A percentile compares a stretch with the other conserved stretches of the same genome.
Evolutionary conservation across 108 stramenopile species (phyloP).

Genomic region (Skeletonema menzelii): DNA sequence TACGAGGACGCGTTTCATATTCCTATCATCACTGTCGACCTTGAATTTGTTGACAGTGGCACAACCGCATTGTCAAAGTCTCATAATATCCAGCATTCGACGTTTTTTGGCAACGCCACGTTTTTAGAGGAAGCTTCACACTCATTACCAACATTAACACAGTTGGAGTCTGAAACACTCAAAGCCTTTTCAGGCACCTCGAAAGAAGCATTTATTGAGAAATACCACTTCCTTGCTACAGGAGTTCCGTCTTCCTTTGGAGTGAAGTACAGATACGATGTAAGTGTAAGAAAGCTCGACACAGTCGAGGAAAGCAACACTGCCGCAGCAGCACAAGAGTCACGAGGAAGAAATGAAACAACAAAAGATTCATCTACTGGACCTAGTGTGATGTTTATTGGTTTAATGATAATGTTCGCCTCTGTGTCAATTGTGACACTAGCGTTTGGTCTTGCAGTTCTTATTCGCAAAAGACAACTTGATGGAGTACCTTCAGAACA

Average conservation of each 20-base stretch:
- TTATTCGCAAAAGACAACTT: neutral
- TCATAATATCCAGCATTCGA: neutral
- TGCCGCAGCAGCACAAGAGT: neutral
- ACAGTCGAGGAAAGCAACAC: neutral
- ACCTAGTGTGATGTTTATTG: neutral
- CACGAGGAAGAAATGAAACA: neutral
- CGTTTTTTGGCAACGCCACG: neutral
- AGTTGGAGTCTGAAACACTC: neutral
- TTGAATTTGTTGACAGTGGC: slow-evolving; percentile 5
- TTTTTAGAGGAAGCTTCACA: neutral
- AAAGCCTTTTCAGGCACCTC: neutral
- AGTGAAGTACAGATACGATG: neutral
- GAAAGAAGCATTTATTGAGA: neutral
- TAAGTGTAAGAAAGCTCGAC: neutral
- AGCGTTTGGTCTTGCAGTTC: neutral
- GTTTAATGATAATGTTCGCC: neutral
- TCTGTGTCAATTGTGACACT: neutral
- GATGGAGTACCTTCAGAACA: neutral
- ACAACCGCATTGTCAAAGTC: neutral
- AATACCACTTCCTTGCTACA: neutral
- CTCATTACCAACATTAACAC: neutral
- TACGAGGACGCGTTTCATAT: neutral
- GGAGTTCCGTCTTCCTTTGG: neutral
- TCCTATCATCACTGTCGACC: slow-evolving; percentile 1
- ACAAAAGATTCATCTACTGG: neutral